Evolutionary conservation across 257 asterid genomes (phyloP), one percentile per base, ranked within the genome.

Genomic region (Forsythia viridissima): DNA sequence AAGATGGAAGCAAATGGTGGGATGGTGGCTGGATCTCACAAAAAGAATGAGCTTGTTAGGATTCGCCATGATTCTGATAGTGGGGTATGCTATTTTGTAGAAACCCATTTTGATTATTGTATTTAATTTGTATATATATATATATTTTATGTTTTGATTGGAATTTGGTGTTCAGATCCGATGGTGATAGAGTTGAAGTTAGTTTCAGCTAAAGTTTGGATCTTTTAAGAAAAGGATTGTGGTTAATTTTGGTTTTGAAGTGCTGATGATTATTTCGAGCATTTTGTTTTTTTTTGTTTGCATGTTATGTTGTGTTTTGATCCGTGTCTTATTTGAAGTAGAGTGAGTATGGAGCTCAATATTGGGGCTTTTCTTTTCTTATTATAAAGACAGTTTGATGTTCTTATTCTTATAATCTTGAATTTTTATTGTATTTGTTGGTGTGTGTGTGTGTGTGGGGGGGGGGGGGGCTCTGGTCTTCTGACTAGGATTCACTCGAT

Each of bases 11-110:
- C 92, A 59, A 86, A 79, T 85, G 91, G 85, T 69, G 98, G 98
- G 63, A 79, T 93, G 92, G 93, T 93, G 70, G 98, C 98, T 79
- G 98, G 98, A 89, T 93, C 97, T 30, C 91, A 90, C 87, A 84
- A 88, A 76, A 87, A 92, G 76, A 91, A 91, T 71, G 91, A 93
- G 84, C 88, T 93, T 72, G 98, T 93, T 69, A 78, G 83, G 42
- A 87, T 89, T 77, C 92, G 90, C 74, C 96, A 89, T 79, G 97
- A 90, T 80, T 88, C 97, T 79, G 97, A 93, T 78, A 88, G 90
- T 80, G 91, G 68, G 92, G 96, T 55, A 55, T 55, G 24, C n/a
- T 0, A 4, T 52, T 52, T 52, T 52, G 44, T 41, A 41, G 34
- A 41, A 41, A 41, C 44, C 8, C 5, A 4, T 41, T 41, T 8